A percentile compares a stretch with the other conserved stretches of the same genome.
Evolutionary conservation across 2,329 filamentous ascomycete genomes (phyloP).

Genomic region (Pezicula carpinea): DNA sequence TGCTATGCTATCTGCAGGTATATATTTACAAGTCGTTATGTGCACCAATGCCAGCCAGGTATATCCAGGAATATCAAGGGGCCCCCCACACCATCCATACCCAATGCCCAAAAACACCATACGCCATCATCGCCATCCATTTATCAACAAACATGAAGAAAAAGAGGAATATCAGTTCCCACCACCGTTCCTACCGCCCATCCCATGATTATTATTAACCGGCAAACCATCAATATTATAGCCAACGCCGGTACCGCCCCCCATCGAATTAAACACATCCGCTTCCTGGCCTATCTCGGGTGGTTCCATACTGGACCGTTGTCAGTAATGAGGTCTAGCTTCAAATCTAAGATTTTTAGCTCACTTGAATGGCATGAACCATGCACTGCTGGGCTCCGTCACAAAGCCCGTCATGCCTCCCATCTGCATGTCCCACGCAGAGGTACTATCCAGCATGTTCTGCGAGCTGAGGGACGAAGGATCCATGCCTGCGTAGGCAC

Average conservation of each 20-base stretch:
- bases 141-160: neutral
- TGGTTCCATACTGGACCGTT: slow-evolving; percentile 55
- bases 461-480: slow-evolving; percentile 25
- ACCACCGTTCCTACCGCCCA: slow-evolving; percentile 29
- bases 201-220: slow-evolving; percentile 21
- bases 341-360: slow-evolving; percentile 54
- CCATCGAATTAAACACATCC: slow-evolving; percentile 21
- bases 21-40: too few relatives aligned
- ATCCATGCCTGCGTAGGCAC: slow-evolving; percentile 58
- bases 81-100: too few relatives aligned
- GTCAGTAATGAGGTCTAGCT: slow-evolving; percentile 17
- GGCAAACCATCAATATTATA: slow-evolving; percentile 20
- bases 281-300: slow-evolving; percentile 53
- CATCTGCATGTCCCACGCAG: slow-evolving; percentile 25
- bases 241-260: slow-evolving; percentile 10
- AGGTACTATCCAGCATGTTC: slow-evolving; percentile 18
- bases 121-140: slow-evolving; percentile 3
- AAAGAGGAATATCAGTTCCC: slow-evolving; percentile 4
- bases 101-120: slow-evolving; percentile 3
- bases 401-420: slow-evolving; percentile 18
- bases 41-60: too few relatives aligned
- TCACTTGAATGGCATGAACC: slow-evolving; percentile 92
- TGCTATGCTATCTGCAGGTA: neutral
- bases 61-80: too few relatives aligned
- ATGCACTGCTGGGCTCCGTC: slow-evolving; percentile 58